These are phyloP conservation scores for Phytophthora idaei DNA, from an alignment of 352 stramenopile species.

Conservation along the genomic window DNA sequence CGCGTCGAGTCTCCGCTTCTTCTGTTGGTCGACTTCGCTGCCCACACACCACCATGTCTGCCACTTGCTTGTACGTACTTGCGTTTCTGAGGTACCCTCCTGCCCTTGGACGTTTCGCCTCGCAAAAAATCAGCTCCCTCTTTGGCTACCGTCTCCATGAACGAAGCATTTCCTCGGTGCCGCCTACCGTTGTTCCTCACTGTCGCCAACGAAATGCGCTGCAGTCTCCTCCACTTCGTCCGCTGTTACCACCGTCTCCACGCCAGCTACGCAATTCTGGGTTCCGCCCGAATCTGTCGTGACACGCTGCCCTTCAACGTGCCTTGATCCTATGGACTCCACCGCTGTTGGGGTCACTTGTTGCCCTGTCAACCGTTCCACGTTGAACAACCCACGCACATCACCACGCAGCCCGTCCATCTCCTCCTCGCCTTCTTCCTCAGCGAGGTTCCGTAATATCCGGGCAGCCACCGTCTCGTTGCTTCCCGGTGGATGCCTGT, in stretches of 20 bases:
- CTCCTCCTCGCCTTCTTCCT: not conserved
- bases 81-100: not conserved
- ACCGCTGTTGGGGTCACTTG: not conserved
- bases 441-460: not conserved
- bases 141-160: not conserved
- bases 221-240: too few relatives aligned
- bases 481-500: not conserved
- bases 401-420: too few relatives aligned
- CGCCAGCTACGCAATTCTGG: not conserved
- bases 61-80: not conserved
- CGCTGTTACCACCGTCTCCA: not conserved
- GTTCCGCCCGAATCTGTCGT: not conserved
- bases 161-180: not conserved
- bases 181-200: not conserved
- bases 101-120: not conserved
- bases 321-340: not conserved
- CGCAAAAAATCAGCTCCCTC: not conserved
- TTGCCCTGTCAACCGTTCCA: not conserved
- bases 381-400: too few relatives aligned
- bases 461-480: not conserved
- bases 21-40: not conserved
- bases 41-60: not conserved
- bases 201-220: not conserved
- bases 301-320: not conserved
- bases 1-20: not conserved